phyloP scores from a whole-genome alignment of 2,329 filamentous ascomycete genomes.

The Penicillium frequentans region DNA sequence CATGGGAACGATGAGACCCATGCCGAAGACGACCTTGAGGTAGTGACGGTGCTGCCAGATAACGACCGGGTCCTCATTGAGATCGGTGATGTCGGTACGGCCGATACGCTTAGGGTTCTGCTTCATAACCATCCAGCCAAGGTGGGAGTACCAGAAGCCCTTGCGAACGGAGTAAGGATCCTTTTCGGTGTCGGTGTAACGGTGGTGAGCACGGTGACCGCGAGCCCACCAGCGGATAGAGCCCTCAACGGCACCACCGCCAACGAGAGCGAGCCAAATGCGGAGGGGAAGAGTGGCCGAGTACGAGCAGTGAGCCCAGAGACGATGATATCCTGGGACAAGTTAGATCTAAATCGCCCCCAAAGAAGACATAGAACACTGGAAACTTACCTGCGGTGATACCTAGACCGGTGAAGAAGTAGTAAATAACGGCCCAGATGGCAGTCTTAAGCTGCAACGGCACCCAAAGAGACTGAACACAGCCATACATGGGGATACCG shows the following conservation, averaged over 20 bases:
- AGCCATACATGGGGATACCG: slow-evolving; percentile 71
- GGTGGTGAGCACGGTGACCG: slow-evolving; percentile 83
- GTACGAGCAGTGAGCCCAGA: slow-evolving; percentile 85
- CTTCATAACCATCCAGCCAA: slow-evolving; percentile 93
- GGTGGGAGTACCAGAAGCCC: slow-evolving; percentile 77
- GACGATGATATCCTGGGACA: slow-evolving; percentile 67
- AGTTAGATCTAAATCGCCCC: not conserved
- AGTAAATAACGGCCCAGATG: slow-evolving; percentile 73
- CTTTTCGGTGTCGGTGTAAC: slow-evolving; percentile 90
- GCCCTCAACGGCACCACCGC: slow-evolving; percentile 80
- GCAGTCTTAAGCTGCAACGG: slow-evolving; percentile 71
- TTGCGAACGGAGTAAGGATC: slow-evolving; percentile 90
- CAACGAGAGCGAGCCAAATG: slow-evolving; percentile 78
- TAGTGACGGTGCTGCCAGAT: slow-evolving; percentile 88
- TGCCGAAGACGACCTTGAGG: slow-evolving; percentile 73
- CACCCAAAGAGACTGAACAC: slow-evolving; percentile 74
- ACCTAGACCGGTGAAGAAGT: slow-evolving; percentile 79
- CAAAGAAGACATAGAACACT: not conserved
- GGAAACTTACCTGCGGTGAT: slow-evolving; percentile 68
- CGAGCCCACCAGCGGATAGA: slow-evolving; percentile 88
- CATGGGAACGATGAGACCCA: slow-evolving; percentile 75
- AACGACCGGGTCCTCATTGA: slow-evolving; percentile 82
- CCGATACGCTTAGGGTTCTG: slow-evolving; percentile 88
- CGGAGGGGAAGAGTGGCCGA: slow-evolving; percentile 73
- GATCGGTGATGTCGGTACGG: slow-evolving; percentile 82